A percentile compares a stretch with the other conserved stretches of the same genome.
Conservation (phyloP, 306 rosid species). For the Citrullus colocynthis region DNA sequence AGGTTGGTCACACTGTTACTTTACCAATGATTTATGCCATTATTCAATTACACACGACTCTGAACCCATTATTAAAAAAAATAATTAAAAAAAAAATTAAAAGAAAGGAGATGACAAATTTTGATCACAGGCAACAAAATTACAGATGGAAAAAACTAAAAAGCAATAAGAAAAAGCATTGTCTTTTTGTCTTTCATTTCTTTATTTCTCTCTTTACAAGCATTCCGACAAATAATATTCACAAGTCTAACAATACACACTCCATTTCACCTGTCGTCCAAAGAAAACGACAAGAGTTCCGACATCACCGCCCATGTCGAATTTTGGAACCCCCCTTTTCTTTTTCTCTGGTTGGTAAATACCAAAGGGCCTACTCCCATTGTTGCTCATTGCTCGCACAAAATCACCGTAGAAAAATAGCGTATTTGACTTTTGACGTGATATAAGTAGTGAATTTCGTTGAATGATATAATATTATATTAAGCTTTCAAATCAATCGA, state of each 20-base stretch:
- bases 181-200: not conserved
- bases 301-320: not conserved
- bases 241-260: slow-evolving; percentile 2
- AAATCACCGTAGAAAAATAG: not conserved
- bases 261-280: not conserved
- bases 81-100: not conserved
- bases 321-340: not conserved
- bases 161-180: not conserved
- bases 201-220: not conserved
- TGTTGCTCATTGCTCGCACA: not conserved
- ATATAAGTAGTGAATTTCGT: too few species aligned
- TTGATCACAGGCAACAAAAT: slow-evolving; percentile 8
- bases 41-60: not conserved
- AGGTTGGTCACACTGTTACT: not conserved
- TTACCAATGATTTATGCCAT: not conserved
- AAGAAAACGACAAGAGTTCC: not conserved
- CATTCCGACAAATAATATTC: not conserved
- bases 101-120: slow-evolving; percentile 2
- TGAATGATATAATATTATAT: too few species aligned
- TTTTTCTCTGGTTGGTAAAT: not conserved
- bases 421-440: too few species aligned
- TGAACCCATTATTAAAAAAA: not conserved
- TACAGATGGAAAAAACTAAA: not conserved
- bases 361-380: not conserved
- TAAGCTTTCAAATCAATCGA: too few species aligned